Percentiles rank a stretch among this genome's conserved stretches.
phyloP scores from a whole-genome alignment of 495 filamentous ascomycete species.

The Astrocystis sublimbata region DNA sequence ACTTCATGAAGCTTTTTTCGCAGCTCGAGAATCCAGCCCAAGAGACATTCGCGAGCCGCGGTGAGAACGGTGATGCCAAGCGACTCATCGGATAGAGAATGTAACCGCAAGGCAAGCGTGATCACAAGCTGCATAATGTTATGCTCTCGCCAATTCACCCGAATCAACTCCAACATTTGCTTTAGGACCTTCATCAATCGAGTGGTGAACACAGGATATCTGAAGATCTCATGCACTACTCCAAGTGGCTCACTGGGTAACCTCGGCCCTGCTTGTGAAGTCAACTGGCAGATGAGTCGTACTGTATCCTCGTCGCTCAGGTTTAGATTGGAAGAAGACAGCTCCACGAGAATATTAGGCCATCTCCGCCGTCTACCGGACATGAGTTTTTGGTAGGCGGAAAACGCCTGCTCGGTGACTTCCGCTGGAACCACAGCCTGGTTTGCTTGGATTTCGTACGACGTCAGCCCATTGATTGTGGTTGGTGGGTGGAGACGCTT shows the following conservation, averaged over 20 bases:
- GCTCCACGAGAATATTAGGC: constrained; percentile 51
- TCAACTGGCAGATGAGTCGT: constrained; percentile 44
- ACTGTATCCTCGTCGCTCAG: constrained; percentile 51
- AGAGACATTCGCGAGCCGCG: constrained; percentile 24
- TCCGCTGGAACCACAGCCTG: constrained; percentile 50
- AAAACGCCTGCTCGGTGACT: constrained; percentile 52
- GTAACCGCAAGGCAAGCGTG: constrained; percentile 40
- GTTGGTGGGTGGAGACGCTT: constrained; percentile 20
- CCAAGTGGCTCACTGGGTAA: constrained; percentile 36
- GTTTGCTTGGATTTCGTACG: constrained; percentile 57
- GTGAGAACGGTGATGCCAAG: constrained; percentile 19
- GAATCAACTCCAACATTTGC: constrained; percentile 41
- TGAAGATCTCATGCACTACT: constrained; percentile 45
- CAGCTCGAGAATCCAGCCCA: constrained; percentile 48
- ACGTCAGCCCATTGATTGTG: constrained; percentile 46
- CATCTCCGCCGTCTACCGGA: constrained; percentile 49
- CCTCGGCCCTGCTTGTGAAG: constrained; percentile 49
- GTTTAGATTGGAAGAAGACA: constrained; percentile 55
- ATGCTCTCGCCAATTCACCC: constrained; percentile 54
- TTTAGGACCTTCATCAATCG: constrained; percentile 45
- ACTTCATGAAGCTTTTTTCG: constrained; percentile 45
- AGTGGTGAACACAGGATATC: constrained; percentile 46
- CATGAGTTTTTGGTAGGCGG: constrained; percentile 50
- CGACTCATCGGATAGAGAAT: constrained; percentile 14
- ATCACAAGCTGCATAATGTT: constrained; percentile 52